These are phyloP conservation scores for Corymbia calophylla DNA, from an alignment of 441 rosid species.

Conservation along the genomic window DNA sequence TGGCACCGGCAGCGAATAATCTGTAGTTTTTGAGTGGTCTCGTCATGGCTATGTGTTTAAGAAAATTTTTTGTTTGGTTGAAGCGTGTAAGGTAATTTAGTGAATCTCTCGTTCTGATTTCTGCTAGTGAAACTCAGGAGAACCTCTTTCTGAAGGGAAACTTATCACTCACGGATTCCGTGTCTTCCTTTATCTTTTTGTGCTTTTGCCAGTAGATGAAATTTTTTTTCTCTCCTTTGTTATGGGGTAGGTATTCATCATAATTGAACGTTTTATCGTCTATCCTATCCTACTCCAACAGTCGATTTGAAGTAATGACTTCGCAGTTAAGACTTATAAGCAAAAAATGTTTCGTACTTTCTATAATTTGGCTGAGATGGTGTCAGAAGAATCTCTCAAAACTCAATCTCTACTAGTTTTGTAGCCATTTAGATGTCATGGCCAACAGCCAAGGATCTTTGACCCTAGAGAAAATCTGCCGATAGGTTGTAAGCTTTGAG, in stretches of 20 bases:
- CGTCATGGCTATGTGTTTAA: not conserved
- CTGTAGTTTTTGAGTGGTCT: not conserved
- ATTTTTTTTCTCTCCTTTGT: not conserved
- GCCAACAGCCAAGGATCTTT: not conserved
- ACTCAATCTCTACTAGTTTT: not conserved
- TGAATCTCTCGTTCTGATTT: not conserved
- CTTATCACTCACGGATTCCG: not conserved
- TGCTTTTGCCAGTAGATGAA: not conserved
- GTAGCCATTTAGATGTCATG: not conserved
- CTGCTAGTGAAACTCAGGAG: not conserved
- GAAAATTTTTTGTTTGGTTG: not conserved
- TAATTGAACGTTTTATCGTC: not conserved
- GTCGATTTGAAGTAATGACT: not conserved
- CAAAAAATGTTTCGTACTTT: not conserved
- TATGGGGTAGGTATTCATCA: not conserved
- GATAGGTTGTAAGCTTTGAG: not conserved
- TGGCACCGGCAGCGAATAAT: conserved; percentile 24
- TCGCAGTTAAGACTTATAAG: not conserved
- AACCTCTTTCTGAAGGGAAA: not conserved
- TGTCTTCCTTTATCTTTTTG: not conserved
- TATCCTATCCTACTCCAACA: not conserved
- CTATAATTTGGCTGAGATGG: not conserved
- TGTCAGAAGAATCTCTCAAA: not conserved
- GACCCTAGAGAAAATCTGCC: not conserved
- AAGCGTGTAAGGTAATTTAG: not conserved